A percentile compares a stretch with the other conserved stretches of the same genome.
These are phyloP conservation scores for Teratosphaeria zuluensis DNA, from an alignment of 2,329 filamentous ascomycete genomes.

Conservation along the genomic window DNA sequence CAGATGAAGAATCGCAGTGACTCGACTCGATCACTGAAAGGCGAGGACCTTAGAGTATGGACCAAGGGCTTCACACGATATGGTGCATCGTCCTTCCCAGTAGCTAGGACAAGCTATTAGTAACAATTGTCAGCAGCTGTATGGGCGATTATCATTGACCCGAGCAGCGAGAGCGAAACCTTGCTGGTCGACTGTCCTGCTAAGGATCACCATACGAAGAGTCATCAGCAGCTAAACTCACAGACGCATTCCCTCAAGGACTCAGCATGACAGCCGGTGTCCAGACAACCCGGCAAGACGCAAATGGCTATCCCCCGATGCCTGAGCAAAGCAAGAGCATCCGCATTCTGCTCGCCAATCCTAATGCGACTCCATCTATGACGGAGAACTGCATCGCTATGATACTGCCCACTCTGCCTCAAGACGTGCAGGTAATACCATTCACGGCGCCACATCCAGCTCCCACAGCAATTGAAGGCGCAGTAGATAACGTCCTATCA, in stretches of 20 bases:
- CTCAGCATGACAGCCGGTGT: background rate
- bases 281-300: background rate
- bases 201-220: conserved; percentile 15
- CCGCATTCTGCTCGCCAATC: conserved; percentile 40
- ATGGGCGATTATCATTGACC: too few relatives aligned
- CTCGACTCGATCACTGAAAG: too few relatives aligned
- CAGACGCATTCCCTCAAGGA: background rate
- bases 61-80: too few relatives aligned
- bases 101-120: too few relatives aligned
- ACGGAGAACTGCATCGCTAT: conserved; percentile 39
- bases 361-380: conserved; percentile 40
- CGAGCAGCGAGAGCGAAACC: too few relatives aligned
- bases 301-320: background rate
- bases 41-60: too few relatives aligned
- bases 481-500: conserved; percentile 41
- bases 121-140: too few relatives aligned
- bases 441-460: conserved; percentile 42
- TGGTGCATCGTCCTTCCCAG: too few relatives aligned
- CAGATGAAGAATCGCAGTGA: too few relatives aligned
- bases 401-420: conserved; percentile 34
- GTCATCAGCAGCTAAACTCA: background rate
- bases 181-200: too few relatives aligned
- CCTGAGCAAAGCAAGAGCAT: conserved; percentile 12
- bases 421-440: conserved; percentile 38
- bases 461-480: conserved; percentile 43